Evolutionary conservation across 345 rosid genomes (phyloP).

Genomic region (Barbarea vulgaris): DNA sequence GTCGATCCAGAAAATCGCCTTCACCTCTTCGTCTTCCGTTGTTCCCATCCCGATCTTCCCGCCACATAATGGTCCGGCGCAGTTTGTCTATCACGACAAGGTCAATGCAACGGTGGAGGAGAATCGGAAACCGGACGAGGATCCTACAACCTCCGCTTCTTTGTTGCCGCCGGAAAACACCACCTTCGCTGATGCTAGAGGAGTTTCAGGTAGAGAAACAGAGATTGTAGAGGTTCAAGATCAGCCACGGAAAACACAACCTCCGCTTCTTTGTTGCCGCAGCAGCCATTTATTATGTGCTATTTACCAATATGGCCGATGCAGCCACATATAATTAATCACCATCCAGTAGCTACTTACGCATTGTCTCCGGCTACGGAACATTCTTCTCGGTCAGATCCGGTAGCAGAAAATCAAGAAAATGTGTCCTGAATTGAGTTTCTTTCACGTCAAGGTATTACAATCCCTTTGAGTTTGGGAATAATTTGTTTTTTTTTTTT

Average conservation of each 20-base stretch:
- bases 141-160: neutral
- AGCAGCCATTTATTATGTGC: neutral
- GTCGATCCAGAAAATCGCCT: neutral
- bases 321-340: slow-evolving; percentile 16
- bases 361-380: slow-evolving; percentile 5
- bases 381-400: neutral
- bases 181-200: neutral
- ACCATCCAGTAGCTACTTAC: neutral
- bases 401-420: neutral
- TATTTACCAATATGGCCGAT: slow-evolving; percentile 21
- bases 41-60: slow-evolving; percentile 5
- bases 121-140: neutral
- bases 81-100: neutral
- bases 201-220: slow-evolving; percentile 17
- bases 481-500: neutral
- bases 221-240: slow-evolving; percentile 2
- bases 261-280: neutral
- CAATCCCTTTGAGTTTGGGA: neutral
- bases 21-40: slow-evolving; percentile 18
- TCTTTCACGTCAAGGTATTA: slow-evolving; percentile 8
- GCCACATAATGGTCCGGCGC: neutral
- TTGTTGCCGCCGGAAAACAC: neutral
- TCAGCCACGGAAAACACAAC: no score
- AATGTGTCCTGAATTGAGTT: neutral
- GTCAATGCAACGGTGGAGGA: slow-evolving; percentile 1